A percentile compares a stretch with the other conserved stretches of the same genome.
phyloP scores from a whole-genome alignment of 139 green algal species.

The Coccomyxa sp. region DNA sequence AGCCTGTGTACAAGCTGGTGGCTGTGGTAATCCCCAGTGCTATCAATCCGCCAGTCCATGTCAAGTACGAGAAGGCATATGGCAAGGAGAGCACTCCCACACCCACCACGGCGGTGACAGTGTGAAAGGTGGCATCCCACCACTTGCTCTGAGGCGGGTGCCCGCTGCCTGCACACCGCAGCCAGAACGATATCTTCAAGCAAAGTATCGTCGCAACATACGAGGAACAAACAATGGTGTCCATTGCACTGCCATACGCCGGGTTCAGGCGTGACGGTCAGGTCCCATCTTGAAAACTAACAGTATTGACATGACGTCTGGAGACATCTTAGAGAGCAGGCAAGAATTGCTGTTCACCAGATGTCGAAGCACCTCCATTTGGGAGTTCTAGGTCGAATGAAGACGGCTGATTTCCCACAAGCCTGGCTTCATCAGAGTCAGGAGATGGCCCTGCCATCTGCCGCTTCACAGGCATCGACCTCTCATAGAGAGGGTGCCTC shows the following conservation, averaged over 20 bases:
- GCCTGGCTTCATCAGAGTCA: not conserved
- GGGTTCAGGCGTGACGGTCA: too few species aligned
- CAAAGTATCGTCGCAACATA: too few species aligned
- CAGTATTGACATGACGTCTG: too few species aligned
- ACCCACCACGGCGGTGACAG: slow-evolving; percentile 44
- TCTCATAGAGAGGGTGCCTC: too few species aligned
- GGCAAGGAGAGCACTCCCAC: slow-evolving; percentile 47
- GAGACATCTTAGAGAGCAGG: too few species aligned
- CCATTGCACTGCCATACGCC: too few species aligned
- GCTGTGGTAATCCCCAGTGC: slow-evolving; percentile 21
- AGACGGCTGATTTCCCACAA: not conserved
- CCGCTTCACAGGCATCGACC: not conserved
- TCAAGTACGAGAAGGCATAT: slow-evolving; percentile 51
- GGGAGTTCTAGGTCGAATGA: not conserved
- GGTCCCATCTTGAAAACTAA: too few species aligned
- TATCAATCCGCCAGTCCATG: slow-evolving; percentile 32
- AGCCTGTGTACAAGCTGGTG: slow-evolving; percentile 43
- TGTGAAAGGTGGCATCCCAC: slow-evolving; percentile 54
- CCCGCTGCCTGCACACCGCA: too few species aligned
- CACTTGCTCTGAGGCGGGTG: slow-evolving; percentile 20
- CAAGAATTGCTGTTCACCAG: too few species aligned
- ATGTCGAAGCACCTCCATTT: not conserved
- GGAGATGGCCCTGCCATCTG: not conserved
- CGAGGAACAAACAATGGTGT: too few species aligned
- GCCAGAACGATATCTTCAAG: too few species aligned